Base-by-base conservation (phyloP, 2,329 filamentous ascomycete species). In the Epichloe glyceriae region DNA sequence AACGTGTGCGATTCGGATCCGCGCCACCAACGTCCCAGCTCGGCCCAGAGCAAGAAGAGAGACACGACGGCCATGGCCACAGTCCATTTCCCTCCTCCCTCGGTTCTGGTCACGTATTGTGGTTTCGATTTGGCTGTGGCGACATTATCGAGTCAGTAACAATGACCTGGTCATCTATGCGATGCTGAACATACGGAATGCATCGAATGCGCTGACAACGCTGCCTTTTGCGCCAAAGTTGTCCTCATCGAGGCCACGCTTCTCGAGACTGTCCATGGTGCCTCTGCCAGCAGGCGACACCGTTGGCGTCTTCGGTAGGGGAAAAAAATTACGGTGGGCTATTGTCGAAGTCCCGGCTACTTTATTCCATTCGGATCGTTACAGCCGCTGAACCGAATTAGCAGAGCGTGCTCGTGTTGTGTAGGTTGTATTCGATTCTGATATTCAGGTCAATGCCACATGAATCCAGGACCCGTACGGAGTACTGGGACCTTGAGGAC, bases 31-130 rank as follows among this genome's bases (percentile, higher is more conserved):
- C 84, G 82, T 55, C 73, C 67, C 35, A 93, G 72, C 69, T 98
- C 93, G 47, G 82, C 80, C 72, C 85, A 81, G 58, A 87, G 74
- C 53, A 98, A 85, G 55, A 88, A 64, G 55, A 82, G 64, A 55
- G 88, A 93, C 55, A 94, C 73, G 47, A 86, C 55, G 53, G 85
- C 72, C 70, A 98, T 86, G 48, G 83, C 78, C 46, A 96, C 78
- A 20, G 93, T 97, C 86, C 90, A 96, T 71, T 94, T 89, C 55
- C 91, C 91, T 61, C 93, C 94, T 61, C 86, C 85, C 38, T 85
- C 79, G 34, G 88, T 94, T 57, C 83, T 80, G 45, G 86, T 84
- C 50, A 93, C 83, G 70, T 96, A 98, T 63, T 91, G 88, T 15
- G 90, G 81, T 73, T 97, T 97, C 50, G 91, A 88, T 75, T 98